Evolutionary conservation across 345 rosid species (phyloP), one percentile per base, ranked within the genome.

Genomic region (Erysimum cheiranthoides): DNA sequence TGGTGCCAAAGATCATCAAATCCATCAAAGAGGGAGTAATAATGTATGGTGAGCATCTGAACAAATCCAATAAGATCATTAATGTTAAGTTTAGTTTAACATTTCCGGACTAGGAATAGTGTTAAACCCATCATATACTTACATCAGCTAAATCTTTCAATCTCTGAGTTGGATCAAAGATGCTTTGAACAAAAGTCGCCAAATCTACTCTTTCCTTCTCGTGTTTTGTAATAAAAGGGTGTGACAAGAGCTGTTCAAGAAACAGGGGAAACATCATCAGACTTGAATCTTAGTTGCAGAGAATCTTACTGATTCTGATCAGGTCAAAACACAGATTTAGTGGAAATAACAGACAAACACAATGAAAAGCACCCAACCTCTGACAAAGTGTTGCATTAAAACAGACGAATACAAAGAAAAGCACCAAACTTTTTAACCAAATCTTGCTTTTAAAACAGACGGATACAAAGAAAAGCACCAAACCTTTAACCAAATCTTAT

Each of bases 81-180:
- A 32, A 27, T 4, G 28, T 53, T 40, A 16, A 61, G 36, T 12
- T 43, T 36, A 3, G 2, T 51, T 49, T 46, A 1, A n/a, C 4
- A 54, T 12, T 31, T 11, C 39, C 42, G 10, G 4, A 64, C 61
- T 46, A 77, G 38, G 14, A 34, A 58, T 34, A 34, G 34, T 42
- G n/a, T 5, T 45, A 35, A 6, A 51, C 12, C 12, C n/a, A 69
- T n/a, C 57, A 51, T 6, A 43, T 43, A 68, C 97, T 88, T 84
- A 94, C 98, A 85, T 94, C 97, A 73, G 97, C 97, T 79, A 92
- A 79, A 51, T 94, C 98, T 86, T 89, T 94, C 89, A 94, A 74
- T 82, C 86, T 89, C 79, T 85, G 88, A 3, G 84, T 85, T 51
- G 98, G 96, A 81, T 94, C 96, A 83, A 94, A 92, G 66, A 92